Evolutionary conservation across 2,329 filamentous ascomycete species (phyloP).

Genomic region (Didymosphaeria variabile): DNA sequence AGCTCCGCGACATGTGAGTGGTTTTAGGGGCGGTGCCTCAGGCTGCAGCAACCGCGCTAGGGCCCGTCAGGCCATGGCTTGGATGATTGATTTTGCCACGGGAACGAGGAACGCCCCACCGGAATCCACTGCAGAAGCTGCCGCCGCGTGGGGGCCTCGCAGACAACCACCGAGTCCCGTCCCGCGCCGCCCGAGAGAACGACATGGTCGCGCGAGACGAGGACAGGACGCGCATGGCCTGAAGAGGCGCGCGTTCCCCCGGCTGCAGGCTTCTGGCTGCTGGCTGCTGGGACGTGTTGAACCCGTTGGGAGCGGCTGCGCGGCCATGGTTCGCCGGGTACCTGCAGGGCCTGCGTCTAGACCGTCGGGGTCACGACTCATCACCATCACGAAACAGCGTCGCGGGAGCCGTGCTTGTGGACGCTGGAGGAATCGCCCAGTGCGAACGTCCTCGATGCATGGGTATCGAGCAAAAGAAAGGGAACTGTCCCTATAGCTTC

Average conservation of each 20-base stretch:
- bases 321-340: neutral
- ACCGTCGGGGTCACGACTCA: neutral
- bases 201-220: neutral
- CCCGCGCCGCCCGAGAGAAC: neutral
- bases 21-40: slow-evolving; percentile 10
- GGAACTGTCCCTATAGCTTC: neutral
- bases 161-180: neutral
- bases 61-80: neutral
- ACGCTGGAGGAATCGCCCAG: neutral
- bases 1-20: slow-evolving; percentile 3
- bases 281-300: too few relatives aligned
- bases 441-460: neutral
- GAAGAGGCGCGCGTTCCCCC: neutral
- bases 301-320: too few relatives aligned
- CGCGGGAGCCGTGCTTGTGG: neutral
- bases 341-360: neutral
- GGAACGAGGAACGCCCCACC: neutral
- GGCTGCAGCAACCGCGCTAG: neutral
- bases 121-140: neutral
- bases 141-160: slow-evolving; percentile 6
- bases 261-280: too few relatives aligned
- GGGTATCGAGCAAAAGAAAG: neutral
- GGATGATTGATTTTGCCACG: neutral
- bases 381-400: neutral
- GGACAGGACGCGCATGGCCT: neutral